phyloP scores from a whole-genome alignment of 73 alveolate species.

The Uronychia binucleata region DNA sequence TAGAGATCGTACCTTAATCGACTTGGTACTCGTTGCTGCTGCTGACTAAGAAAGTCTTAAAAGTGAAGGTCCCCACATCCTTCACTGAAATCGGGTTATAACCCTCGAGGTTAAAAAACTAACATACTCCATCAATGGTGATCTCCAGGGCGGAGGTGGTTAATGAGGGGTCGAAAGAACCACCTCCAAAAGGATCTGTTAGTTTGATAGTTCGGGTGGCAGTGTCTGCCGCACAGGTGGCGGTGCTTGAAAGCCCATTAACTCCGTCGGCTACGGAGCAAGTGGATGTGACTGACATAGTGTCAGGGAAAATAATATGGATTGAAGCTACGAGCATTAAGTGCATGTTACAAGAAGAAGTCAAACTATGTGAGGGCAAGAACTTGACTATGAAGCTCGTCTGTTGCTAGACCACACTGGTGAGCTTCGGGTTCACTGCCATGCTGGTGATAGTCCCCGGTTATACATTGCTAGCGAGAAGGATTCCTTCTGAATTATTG shows the following conservation, averaged over 20 bases:
- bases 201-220: background rate
- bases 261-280: background rate
- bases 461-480: background rate
- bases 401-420: background rate
- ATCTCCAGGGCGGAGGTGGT: background rate
- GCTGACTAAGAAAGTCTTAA: background rate
- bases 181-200: background rate
- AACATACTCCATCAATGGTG: background rate
- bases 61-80: background rate
- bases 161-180: background rate
- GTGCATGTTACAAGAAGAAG: background rate
- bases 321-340: background rate
- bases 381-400: background rate
- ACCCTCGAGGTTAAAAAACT: background rate
- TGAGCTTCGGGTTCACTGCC: background rate
- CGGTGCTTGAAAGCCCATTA: background rate
- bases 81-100: background rate
- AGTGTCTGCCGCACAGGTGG: background rate
- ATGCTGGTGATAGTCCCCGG: background rate
- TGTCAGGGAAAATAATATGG: background rate
- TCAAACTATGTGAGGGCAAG: background rate
- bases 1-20: background rate
- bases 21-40: background rate
- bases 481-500: background rate
- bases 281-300: background rate